These are phyloP conservation scores for Crucihimalaya himalaica DNA, from an alignment of 345 rosid genomes.

Conservation along the genomic window DNA sequence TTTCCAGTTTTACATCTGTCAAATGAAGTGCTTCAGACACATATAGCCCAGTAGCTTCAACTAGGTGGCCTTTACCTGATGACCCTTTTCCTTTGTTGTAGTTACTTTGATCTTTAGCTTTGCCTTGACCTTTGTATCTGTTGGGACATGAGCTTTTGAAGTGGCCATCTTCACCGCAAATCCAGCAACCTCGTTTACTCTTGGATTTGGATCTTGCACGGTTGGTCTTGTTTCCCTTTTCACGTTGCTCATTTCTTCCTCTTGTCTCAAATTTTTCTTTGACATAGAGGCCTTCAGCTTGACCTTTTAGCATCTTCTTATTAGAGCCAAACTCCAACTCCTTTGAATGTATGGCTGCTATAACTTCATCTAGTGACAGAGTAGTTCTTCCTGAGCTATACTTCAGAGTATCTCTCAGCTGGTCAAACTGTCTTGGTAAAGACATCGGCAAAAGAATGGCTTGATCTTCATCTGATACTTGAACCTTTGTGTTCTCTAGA, in stretches of 20 bases:
- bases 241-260: neutral
- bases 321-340: neutral
- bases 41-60: too few relatives aligned
- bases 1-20: too few relatives aligned
- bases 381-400: neutral
- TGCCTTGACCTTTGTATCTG: neutral
- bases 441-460: neutral
- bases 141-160: neutral
- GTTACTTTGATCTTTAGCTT: too few relatives aligned
- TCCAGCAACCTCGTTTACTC: constrained; percentile 5
- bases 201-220: neutral
- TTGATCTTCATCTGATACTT: neutral
- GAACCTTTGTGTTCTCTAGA: neutral
- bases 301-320: too few relatives aligned
- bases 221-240: neutral
- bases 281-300: neutral
- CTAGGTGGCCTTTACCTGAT: too few relatives aligned
- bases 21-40: too few relatives aligned
- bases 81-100: too few relatives aligned
- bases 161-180: neutral
- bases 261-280: neutral
- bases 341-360: neutral
- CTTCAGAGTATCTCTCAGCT: neutral
- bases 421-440: neutral
- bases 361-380: neutral